These are phyloP conservation scores for Physocladia obscura DNA, from an alignment of 192 early-diverging fungal species.

Conservation along the genomic window DNA sequence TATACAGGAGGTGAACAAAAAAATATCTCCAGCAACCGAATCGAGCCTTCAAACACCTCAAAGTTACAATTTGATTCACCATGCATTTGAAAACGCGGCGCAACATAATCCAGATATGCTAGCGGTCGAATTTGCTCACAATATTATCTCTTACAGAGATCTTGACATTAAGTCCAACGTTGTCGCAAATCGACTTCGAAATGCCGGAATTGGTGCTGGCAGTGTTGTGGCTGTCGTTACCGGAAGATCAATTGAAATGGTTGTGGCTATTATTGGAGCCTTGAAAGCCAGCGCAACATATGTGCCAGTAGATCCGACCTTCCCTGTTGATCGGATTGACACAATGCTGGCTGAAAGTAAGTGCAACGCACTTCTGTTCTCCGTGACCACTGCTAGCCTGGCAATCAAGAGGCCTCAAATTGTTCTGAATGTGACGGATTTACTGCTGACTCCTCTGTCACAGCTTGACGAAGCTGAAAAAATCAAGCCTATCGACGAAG, in stretches of 20 bases:
- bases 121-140: neutral
- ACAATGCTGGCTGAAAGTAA: conserved; percentile 24
- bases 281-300: conserved; percentile 40
- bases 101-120: neutral
- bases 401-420: neutral
- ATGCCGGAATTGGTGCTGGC: conserved; percentile 21
- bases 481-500: neutral
- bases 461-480: neutral
- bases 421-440: neutral
- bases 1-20: no score
- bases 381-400: neutral
- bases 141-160: neutral
- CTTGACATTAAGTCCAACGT: neutral
- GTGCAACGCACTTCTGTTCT: conserved; percentile 2
- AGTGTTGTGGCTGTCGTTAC: neutral
- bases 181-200: neutral
- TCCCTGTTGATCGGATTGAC: conserved; percentile 28
- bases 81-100: neutral
- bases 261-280: conserved; percentile 18
- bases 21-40: no score
- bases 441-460: neutral
- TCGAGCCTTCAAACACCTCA: no score
- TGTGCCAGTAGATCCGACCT: conserved; percentile 27
- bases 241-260: conserved; percentile 22
- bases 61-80: no score